Evolutionary conservation across 108 stramenopile species (phyloP), one percentile per base, ranked within the genome.

Genomic region (Cyclotella atomus): DNA sequence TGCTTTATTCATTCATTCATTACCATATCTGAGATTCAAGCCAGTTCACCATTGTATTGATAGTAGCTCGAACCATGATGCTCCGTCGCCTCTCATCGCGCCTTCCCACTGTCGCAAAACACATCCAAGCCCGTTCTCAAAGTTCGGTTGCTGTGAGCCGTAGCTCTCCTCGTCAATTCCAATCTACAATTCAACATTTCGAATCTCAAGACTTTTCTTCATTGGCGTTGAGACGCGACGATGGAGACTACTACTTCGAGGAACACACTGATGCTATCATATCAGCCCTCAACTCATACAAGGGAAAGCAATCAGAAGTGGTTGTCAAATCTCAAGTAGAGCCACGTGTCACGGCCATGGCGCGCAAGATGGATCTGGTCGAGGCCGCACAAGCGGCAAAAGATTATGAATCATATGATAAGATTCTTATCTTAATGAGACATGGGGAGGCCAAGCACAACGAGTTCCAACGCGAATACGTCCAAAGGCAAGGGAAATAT

Each of bases 361-460:
- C 76, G 9, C 36, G 33, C 25, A 70, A 81, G 7, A 76, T 81
- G 79, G 69, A 75, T 28, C 79, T 81, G 19, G 50, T 76, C 4
- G 73, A 81, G 65, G 69, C 79, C 19, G 68, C 79, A 1, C 19
- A 66, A 45, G 77, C 77, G 7, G 77, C 56, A 10, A 68, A 21
- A n/a, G 81, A 82, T 32, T 35, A 35, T 2, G 76, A 77, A 63
- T 73, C 76, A 53, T 77, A 67, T 47, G 81, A 82, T 21, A 82
- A 82, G 49, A 73, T 82, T 19, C 45, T 82, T 7, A 61, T 82
- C 38, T 60, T 82, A 34, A 67, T 82, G 71, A 41, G 74, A 27
- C 81, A 82, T 43, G 76, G 81, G 25, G 81, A 82, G 23, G 76
- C 76, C 10, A 60, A 77, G 71, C 81, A 82, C 52, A 60, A 82